Conservation (phyloP, 768 basidiomycete species). For the Strobilomyces dryophilus region DNA sequence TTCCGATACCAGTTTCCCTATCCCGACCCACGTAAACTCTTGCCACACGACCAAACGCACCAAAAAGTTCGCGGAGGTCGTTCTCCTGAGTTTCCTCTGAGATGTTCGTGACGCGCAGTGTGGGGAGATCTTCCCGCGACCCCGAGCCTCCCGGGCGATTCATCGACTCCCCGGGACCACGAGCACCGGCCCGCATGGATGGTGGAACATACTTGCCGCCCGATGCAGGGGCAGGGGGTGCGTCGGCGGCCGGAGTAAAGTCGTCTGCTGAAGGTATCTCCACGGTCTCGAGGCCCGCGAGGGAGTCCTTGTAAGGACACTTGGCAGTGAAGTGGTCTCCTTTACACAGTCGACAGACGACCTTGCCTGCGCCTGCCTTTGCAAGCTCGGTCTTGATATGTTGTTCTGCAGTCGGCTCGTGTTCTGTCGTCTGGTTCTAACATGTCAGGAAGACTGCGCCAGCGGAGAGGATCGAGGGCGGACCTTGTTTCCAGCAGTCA, state of each 20-base stretch:
- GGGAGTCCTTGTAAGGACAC: conserved; percentile 96
- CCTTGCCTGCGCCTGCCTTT: conserved; percentile 80
- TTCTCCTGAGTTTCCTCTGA: conserved; percentile 93
- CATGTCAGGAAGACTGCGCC: background rate
- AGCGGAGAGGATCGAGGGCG: conserved; percentile 2
- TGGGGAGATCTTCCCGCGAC: conserved; percentile 87
- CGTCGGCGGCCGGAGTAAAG: conserved; percentile 34
- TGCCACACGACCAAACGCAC: conserved; percentile 77
- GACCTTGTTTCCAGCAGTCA: conserved; percentile 62
- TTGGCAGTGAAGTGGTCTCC: conserved; percentile 98
- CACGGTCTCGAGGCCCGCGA: conserved; percentile 67
- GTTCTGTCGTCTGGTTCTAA: conserved; percentile 50
- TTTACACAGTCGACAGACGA: conserved; percentile 90
- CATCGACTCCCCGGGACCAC: conserved; percentile 78
- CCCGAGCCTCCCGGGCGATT: conserved; percentile 38
- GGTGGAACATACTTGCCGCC: conserved; percentile 91
- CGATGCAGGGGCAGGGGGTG: conserved; percentile 31
- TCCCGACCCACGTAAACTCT: conserved; percentile 94
- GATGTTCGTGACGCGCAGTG: conserved; percentile 94
- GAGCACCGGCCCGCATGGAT: conserved; percentile 74
- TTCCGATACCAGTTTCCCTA: conserved; percentile 89
- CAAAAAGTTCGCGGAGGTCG: conserved; percentile 90
- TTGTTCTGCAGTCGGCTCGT: conserved; percentile 63
- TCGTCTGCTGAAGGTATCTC: conserved; percentile 38
- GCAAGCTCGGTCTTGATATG: conserved; percentile 60